phyloP scores from a whole-genome alignment of 2,329 filamentous ascomycete genomes.

The Diplodia corticola region DNA sequence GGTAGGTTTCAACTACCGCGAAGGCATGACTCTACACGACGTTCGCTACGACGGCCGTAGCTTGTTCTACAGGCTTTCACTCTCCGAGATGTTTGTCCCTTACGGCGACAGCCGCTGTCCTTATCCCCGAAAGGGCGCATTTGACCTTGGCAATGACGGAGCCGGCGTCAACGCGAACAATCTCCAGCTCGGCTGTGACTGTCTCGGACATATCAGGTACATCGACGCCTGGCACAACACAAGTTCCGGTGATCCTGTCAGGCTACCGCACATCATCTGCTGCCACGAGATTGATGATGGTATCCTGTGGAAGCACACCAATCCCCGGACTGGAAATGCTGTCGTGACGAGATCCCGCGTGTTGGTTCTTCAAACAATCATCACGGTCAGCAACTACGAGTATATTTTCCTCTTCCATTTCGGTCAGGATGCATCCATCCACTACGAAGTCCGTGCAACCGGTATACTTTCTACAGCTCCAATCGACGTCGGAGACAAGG shows the following conservation, averaged over 20 bases:
- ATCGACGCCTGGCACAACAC: conserved; percentile 44
- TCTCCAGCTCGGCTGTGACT: conserved; percentile 46
- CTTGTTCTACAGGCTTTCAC: conserved; percentile 45
- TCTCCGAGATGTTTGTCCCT: conserved; percentile 49
- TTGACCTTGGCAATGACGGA: conserved; percentile 48
- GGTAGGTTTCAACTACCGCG: conserved; percentile 50
- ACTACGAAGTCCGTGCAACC: conserved; percentile 47
- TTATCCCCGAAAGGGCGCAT: conserved; percentile 46
- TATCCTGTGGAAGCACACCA: conserved; percentile 46
- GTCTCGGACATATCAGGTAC: conserved; percentile 47
- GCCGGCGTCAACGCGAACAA: conserved; percentile 48
- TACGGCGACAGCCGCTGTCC: conserved; percentile 46
- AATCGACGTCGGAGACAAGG: conserved; percentile 38
- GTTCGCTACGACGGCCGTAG: conserved; percentile 42
- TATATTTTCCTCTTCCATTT: conserved; percentile 49
- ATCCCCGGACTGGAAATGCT: conserved; percentile 39
- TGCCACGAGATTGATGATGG: conserved; percentile 44
- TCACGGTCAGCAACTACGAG: conserved; percentile 48
- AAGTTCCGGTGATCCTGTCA: conserved; percentile 37
- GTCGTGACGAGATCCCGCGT: conserved; percentile 37
- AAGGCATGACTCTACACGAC: conserved; percentile 46
- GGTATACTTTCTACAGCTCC: conserved; percentile 45
- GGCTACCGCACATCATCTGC: conserved; percentile 47
- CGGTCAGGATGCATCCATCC: conserved; percentile 42
- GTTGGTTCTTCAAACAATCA: conserved; percentile 43